Conservation (phyloP, 2,329 filamentous ascomycete species). For the Waltergamsia citrina region DNA sequence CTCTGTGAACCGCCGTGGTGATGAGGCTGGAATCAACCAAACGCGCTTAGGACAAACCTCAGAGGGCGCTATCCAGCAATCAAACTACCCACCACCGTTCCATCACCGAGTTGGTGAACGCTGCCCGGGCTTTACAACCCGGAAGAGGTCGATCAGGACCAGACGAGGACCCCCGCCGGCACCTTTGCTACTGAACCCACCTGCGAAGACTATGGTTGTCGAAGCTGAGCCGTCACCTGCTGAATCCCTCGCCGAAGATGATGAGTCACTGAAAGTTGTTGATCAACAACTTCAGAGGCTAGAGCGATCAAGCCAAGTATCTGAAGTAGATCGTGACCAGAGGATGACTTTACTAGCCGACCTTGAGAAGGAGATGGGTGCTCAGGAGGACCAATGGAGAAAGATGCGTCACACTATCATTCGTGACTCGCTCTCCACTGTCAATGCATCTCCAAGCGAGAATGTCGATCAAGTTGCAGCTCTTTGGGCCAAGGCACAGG, state of each 20-base stretch:
- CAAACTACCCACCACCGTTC: too few relatives aligned
- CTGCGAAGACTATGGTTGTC: conserved; percentile 31
- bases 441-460: conserved; percentile 22
- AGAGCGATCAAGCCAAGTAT: conserved; percentile 27
- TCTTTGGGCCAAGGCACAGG: background rate
- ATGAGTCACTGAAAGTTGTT: conserved; percentile 37
- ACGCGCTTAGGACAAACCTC: too few relatives aligned
- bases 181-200: conserved; percentile 39
- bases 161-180: conserved; percentile 47
- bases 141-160: conserved; percentile 31
- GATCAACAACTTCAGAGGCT: conserved; percentile 41
- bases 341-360: conserved; percentile 43
- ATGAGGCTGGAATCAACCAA: too few relatives aligned
- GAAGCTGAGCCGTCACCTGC: conserved; percentile 41
- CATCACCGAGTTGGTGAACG: conserved; percentile 50
- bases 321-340: conserved; percentile 26
- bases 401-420: conserved; percentile 42
- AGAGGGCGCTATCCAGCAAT: too few relatives aligned
- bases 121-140: conserved; percentile 48
- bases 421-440: conserved; percentile 40
- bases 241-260: conserved; percentile 40
- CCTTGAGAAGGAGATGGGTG: conserved; percentile 52
- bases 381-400: conserved; percentile 51
- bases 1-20: too few relatives aligned
- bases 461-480: background rate